Conservation (phyloP, 2,329 filamentous ascomycete species). For the Fusarium aywerte region DNA sequence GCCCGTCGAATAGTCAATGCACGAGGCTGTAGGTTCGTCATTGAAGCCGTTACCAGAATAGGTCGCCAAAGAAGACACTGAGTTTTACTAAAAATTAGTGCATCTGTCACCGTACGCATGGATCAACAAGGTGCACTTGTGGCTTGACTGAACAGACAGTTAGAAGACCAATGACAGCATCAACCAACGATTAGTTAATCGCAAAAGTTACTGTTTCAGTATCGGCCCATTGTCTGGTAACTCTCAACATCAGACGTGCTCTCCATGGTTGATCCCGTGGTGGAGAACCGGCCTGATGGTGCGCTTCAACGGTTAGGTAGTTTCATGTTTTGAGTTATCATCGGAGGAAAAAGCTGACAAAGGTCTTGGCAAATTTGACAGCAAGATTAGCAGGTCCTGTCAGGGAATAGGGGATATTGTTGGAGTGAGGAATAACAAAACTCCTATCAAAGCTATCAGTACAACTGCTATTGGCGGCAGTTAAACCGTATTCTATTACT, state of each 20-base stretch:
- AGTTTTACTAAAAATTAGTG: not conserved
- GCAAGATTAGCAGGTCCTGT: not conserved
- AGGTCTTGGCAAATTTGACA: not conserved
- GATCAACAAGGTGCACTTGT: not conserved
- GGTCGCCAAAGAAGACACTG: not conserved
- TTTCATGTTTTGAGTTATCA: conserved; percentile 5
- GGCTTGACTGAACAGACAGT: not conserved
- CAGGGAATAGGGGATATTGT: not conserved
- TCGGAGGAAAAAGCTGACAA: not conserved
- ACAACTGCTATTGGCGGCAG: not conserved
- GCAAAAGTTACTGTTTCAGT: conserved; percentile 8
- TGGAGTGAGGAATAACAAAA: not conserved
- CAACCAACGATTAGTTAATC: not conserved
- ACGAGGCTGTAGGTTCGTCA: not conserved
- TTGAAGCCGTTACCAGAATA: not conserved
- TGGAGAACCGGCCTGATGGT: not conserved
- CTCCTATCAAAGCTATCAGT: too few species aligned
- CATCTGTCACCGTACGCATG: not conserved
- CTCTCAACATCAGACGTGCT: not conserved
- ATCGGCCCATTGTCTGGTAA: not conserved
- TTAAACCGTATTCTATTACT: too few species aligned
- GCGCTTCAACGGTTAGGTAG: not conserved
- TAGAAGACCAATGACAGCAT: not conserved
- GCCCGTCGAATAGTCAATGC: not conserved
- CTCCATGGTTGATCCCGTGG: conserved; percentile 4